phyloP scores from a whole-genome alignment of 208 protist genomes.

The Angomonas ambiguus region DNA sequence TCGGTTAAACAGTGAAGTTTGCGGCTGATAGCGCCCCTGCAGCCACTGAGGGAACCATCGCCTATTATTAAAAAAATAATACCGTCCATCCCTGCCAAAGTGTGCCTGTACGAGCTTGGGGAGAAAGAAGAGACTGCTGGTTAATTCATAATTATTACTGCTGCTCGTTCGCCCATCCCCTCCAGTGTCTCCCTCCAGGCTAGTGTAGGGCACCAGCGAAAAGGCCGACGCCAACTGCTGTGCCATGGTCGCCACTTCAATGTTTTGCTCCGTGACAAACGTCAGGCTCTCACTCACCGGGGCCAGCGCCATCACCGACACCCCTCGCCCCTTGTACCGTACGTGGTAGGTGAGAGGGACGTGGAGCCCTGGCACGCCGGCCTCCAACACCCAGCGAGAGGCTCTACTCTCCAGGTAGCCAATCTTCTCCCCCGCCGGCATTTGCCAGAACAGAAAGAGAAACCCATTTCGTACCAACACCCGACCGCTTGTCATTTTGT shows the following conservation, averaged over 20 bases:
- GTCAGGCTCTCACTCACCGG: slow-evolving; percentile 32
- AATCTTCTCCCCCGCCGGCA: slow-evolving; percentile 29
- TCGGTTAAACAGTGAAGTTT: slow-evolving; percentile 24
- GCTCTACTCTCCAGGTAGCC: slow-evolving; percentile 40
- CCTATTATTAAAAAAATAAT: slow-evolving; percentile 43
- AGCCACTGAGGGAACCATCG: slow-evolving; percentile 41
- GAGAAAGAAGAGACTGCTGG: slow-evolving; percentile 23
- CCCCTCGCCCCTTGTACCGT: slow-evolving; percentile 46
- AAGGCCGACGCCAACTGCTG: slow-evolving; percentile 44
- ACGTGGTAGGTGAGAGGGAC: slow-evolving; percentile 49
- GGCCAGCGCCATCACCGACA: slow-evolving; percentile 27
- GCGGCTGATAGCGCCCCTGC: slow-evolving; percentile 15
- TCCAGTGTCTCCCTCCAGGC: not conserved
- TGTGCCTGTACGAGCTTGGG: slow-evolving; percentile 30
- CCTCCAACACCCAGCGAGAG: slow-evolving; percentile 41
- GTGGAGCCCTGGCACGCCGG: slow-evolving; percentile 28
- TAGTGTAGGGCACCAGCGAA: slow-evolving; percentile 27
- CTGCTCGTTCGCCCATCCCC: not conserved
- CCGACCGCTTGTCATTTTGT: slow-evolving; percentile 30
- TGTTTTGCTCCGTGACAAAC: slow-evolving; percentile 31
- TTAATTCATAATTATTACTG: slow-evolving; percentile 10
- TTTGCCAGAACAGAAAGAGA: slow-evolving; percentile 48
- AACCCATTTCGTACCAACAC: slow-evolving; percentile 35
- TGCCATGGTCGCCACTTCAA: slow-evolving; percentile 36
- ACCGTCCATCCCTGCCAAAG: slow-evolving; percentile 38